These are phyloP conservation scores for Tephrocybe rancida DNA, from an alignment of 768 basidiomycete species.

Conservation along the genomic window DNA sequence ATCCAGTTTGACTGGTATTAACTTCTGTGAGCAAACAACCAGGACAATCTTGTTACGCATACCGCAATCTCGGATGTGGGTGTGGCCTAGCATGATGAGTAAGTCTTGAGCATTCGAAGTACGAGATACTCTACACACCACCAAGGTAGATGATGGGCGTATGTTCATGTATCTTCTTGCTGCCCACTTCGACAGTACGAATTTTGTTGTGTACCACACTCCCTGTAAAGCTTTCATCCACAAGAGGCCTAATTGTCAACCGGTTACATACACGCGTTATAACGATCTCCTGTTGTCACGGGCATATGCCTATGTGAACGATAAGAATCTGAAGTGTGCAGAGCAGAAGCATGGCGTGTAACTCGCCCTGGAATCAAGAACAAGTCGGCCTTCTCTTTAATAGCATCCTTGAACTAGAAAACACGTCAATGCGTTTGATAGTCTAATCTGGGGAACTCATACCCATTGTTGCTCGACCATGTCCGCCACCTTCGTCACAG, in stretches of 20 bases:
- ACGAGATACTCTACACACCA: slow-evolving; percentile 32
- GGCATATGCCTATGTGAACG: slow-evolving; percentile 75
- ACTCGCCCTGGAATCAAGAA: slow-evolving; percentile 73
- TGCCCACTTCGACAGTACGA: slow-evolving; percentile 66
- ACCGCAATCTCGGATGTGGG: slow-evolving; percentile 80
- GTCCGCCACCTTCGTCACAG: slow-evolving; percentile 66
- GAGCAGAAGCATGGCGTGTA: background rate
- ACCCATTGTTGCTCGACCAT: slow-evolving; percentile 86
- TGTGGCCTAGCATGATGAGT: slow-evolving; percentile 47
- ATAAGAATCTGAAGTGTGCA: background rate
- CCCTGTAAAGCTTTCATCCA: slow-evolving; percentile 47
- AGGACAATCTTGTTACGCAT: background rate
- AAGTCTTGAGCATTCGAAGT: background rate
- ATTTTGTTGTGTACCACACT: slow-evolving; percentile 71
- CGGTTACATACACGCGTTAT: slow-evolving; percentile 52
- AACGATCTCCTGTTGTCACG: slow-evolving; percentile 41
- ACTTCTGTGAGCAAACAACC: background rate
- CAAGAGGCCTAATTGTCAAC: background rate
- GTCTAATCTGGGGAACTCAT: background rate
- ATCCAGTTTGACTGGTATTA: slow-evolving; percentile 57
- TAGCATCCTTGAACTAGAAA: slow-evolving; percentile 71
- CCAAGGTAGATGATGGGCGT: slow-evolving; percentile 86
- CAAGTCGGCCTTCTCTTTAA: slow-evolving; percentile 77
- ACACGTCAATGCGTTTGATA: background rate
- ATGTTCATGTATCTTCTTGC: no score